Evolutionary conservation across 108 stramenopile genomes (phyloP), one percentile per base, ranked within the genome.

Genomic region (Craspedostauros australis): DNA sequence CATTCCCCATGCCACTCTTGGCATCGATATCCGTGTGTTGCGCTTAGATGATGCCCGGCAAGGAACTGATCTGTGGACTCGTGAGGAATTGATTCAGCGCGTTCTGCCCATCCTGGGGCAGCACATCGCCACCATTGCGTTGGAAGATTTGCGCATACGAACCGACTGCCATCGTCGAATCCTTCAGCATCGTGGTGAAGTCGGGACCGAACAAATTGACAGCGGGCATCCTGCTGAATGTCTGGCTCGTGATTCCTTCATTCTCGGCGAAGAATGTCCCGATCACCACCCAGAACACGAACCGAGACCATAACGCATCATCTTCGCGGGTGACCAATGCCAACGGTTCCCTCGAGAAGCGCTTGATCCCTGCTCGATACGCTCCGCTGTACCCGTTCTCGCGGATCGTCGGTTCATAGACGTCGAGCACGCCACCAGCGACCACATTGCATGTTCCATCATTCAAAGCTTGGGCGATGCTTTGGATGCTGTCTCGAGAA

Each of bases 201-300:
- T 25, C 8, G 4, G 64, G 54, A 18, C 72, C 76, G 54, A 77
- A 77, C n/a, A 73, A 22, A 9, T 52, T 56, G 5, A 54, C 41
- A 8, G 26, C 15, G 12, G 76, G 76, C 64, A 77, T 73, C 33
- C 9, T 19, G 1, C 9, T 9, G 12, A 34, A 19, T 0, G 42
- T 28, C 1, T 60, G 49, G 40, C 59, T 37, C 1, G 46, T 61
- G 15, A 74, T 75, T 3, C 59, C 57, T 8, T 51, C 8, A 36
- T 77, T 70, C 49, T 71, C 62, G 6, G 80, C 76, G 57, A 62
- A 75, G 30, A 81, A 15, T 21, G 64, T 72, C 15, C 57, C 48
- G 31, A 23, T 23, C 4, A 81, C 58, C 14, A 77, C 60, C 60
- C 73, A 74, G 38, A 60, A 61, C 3, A 77, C 70, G 52, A 75